Evolutionary conservation across 1,284 basidiomycete genomes (phyloP).

Genomic region (Sporisorium graminicola): DNA sequence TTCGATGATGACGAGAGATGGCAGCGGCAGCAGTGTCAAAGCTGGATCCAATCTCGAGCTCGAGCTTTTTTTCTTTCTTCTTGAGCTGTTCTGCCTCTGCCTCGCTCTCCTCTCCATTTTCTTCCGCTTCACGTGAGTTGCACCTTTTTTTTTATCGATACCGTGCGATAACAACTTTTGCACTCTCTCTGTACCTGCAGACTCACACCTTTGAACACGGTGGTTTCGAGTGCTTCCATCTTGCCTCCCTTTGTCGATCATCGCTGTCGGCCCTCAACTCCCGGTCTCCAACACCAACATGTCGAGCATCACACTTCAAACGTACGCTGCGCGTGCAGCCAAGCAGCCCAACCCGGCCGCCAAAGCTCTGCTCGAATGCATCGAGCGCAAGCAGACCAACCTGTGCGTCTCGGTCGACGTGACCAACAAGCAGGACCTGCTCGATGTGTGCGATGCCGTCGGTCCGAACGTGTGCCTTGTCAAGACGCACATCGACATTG

Average conservation of each 20-base stretch:
- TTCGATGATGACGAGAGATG: neutral
- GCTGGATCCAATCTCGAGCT: neutral
- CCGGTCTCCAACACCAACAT: conserved; percentile 9
- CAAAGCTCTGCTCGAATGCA: conserved; percentile 78
- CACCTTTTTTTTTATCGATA: neutral
- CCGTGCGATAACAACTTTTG: conserved; percentile 35
- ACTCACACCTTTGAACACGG: neutral
- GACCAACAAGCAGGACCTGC: conserved; percentile 82
- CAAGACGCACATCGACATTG: conserved; percentile 98
- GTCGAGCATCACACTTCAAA: conserved; percentile 46
- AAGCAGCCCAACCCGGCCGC: conserved; percentile 61
- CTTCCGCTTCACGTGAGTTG: conserved; percentile 38
- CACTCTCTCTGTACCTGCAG: neutral
- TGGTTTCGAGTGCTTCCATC: neutral
- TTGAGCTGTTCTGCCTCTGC: neutral
- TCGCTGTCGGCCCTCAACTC: conserved; percentile 15
- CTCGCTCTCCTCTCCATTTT: conserved; percentile 23
- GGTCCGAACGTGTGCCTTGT: conserved; percentile 91
- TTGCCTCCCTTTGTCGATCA: conserved; percentile 43
- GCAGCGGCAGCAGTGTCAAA: neutral
- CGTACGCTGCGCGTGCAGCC: conserved; percentile 59
- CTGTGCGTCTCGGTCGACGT: conserved; percentile 97
- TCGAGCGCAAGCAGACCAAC: conserved; percentile 90
- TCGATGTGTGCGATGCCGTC: conserved; percentile 87
- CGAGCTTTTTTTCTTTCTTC: neutral